Conservation (phyloP, 2,329 filamentous ascomycete genomes). For the Aspergillus sp. region DNA sequence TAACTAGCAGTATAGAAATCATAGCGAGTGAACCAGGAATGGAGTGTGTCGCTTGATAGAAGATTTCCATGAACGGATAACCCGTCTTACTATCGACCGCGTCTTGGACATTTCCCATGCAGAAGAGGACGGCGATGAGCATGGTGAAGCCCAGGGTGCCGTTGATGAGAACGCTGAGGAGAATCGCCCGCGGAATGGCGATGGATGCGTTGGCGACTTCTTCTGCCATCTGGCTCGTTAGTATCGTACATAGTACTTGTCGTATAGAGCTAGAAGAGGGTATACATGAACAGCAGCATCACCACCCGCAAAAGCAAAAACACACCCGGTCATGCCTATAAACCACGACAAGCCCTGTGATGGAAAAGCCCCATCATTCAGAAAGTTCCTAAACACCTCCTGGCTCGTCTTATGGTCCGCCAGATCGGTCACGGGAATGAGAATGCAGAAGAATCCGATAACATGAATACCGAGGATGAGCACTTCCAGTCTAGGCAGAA, state of each 20-base stretch:
- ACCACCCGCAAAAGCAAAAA: conserved; percentile 34
- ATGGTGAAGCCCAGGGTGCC: conserved; percentile 32
- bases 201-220: conserved; percentile 34
- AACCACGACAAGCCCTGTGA: conserved; percentile 36
- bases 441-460: too few relatives aligned
- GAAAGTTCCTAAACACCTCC: conserved; percentile 27
- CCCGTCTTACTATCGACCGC: conserved; percentile 22
- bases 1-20: conserved; percentile 21
- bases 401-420: conserved; percentile 11
- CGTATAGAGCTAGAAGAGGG: not conserved
- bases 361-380: conserved; percentile 20
- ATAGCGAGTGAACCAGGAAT: conserved; percentile 20
- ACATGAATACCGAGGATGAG: too few relatives aligned
- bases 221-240: conserved; percentile 28
- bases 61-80: conserved; percentile 32
- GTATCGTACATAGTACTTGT: not conserved
- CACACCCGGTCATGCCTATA: conserved; percentile 28
- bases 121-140: conserved; percentile 35
- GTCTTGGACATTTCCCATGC: conserved; percentile 27
- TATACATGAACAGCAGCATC: conserved; percentile 36
- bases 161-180: conserved; percentile 33
- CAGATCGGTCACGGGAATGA: conserved; percentile 1
- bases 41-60: conserved; percentile 25
- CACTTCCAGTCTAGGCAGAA: too few relatives aligned
- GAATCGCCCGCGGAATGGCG: conserved; percentile 32